Evolutionary conservation across 352 stramenopile genomes (phyloP).

Genomic region (Globisporangium takayamanum): DNA sequence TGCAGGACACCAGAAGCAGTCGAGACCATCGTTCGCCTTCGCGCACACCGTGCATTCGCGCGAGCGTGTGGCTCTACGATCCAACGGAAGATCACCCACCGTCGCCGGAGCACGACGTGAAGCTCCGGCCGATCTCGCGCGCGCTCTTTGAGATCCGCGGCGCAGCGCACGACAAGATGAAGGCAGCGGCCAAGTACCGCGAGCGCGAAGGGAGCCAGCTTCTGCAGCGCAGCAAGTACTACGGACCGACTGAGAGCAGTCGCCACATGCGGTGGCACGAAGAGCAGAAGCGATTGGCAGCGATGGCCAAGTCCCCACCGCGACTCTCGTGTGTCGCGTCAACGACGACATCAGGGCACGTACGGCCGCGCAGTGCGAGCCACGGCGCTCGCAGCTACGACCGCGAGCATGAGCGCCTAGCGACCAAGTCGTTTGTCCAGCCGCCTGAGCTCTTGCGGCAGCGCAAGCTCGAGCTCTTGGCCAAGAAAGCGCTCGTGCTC

Average conservation of each 20-base stretch:
- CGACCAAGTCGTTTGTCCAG: constrained; percentile 55
- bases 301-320: constrained; percentile 18
- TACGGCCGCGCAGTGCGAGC: constrained; percentile 28
- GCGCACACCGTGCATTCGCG: constrained; percentile 23
- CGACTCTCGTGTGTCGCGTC: constrained; percentile 3
- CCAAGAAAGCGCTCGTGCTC: constrained; percentile 6
- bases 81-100: constrained; percentile 35
- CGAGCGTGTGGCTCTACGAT: constrained; percentile 63
- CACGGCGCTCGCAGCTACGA: constrained; percentile 25
- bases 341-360: constrained; percentile 4
- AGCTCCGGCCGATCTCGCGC: constrained; percentile 65
- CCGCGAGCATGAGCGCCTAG: constrained; percentile 26
- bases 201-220: constrained; percentile 46
- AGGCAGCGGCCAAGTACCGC: constrained; percentile 43
- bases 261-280: constrained; percentile 71
- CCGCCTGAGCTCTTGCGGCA: constrained; percentile 43
- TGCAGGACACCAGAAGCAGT: constrained; percentile 4
- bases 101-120: constrained; percentile 37
- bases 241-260: constrained; percentile 71
- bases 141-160: constrained; percentile 72
- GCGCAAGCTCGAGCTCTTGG: constrained; percentile 18
- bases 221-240: constrained; percentile 66
- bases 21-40: constrained; percentile 15
- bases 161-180: constrained; percentile 51
- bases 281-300: constrained; percentile 46